A percentile compares a stretch with the other conserved stretches of the same genome.
phyloP scores from a whole-genome alignment of 2,329 filamentous ascomycete species.

The Botrytis hyacinthi region DNA sequence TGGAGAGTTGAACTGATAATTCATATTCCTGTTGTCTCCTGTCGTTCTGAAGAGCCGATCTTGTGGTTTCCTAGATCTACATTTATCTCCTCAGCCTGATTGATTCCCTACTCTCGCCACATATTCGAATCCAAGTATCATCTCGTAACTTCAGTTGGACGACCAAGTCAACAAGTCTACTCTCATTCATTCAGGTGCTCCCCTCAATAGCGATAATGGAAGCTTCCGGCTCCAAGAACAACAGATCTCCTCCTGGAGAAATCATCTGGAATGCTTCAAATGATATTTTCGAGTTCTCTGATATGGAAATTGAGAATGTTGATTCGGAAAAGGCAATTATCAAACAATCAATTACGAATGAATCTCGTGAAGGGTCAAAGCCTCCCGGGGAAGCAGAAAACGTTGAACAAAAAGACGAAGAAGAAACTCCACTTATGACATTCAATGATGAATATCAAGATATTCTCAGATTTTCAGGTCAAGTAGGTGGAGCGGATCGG shows the following conservation, averaged over 20 bases:
- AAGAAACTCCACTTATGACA: neutral
- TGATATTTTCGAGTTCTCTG: no score
- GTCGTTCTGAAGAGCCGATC: neutral
- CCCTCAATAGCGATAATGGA: neutral
- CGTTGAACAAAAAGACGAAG: neutral
- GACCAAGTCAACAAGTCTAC: neutral
- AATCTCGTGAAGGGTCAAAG: neutral
- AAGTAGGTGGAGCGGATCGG: neutral
- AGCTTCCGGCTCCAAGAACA: neutral
- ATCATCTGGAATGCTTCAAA: neutral
- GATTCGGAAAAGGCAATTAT: neutral
- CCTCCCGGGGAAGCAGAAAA: neutral
- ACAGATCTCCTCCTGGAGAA: neutral
- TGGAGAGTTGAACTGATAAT: neutral
- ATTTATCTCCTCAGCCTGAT: slow-evolving; percentile 1
- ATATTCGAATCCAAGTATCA: neutral
- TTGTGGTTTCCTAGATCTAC: neutral
- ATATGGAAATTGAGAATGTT: neutral
- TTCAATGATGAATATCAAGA: neutral
- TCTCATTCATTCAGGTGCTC: neutral
- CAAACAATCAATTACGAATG: neutral
- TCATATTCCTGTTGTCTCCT: neutral
- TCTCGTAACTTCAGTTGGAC: neutral
- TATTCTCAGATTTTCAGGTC: neutral
- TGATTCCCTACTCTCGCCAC: neutral